Conservation (phyloP, 352 stramenopile genomes). For the Globisporangium solare region DNA sequence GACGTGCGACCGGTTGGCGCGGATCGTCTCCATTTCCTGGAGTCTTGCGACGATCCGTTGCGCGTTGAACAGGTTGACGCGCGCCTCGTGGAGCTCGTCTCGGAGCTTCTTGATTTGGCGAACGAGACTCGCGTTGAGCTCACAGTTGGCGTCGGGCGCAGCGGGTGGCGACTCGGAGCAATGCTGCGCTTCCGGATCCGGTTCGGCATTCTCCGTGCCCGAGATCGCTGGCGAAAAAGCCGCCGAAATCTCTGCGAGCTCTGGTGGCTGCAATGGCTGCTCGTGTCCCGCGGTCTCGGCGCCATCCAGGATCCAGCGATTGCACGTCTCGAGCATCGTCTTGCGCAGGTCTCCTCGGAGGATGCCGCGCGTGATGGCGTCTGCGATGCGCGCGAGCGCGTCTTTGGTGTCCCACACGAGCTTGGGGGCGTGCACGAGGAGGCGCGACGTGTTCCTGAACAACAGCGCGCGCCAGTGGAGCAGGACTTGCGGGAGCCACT, state of each 20-base stretch:
- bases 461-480: slow-evolving; percentile 10
- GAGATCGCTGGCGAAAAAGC: not conserved
- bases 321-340: slow-evolving; percentile 15
- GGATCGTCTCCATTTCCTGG: slow-evolving; percentile 11
- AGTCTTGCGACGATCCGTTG: slow-evolving; percentile 8
- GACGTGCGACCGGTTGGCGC: not conserved
- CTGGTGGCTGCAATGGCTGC: not conserved
- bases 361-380: slow-evolving; percentile 2
- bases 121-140: slow-evolving; percentile 12
- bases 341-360: slow-evolving; percentile 3
- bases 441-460: not conserved
- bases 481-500: slow-evolving; percentile 9
- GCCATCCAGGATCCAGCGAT: slow-evolving; percentile 5
- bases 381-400: not conserved
- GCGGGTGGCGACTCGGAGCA: too few relatives aligned
- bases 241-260: not conserved
- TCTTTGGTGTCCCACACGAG: slow-evolving; percentile 1
- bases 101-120: slow-evolving; percentile 14
- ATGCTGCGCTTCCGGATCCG: too few relatives aligned
- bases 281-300: not conserved
- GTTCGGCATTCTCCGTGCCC: too few relatives aligned
- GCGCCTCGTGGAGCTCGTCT: slow-evolving; percentile 3
- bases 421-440: slow-evolving; percentile 1
- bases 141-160: not conserved
- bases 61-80: slow-evolving; percentile 6